Conservation (phyloP, 2,329 filamentous ascomycete species). For the Elsinoe necatrix region DNA sequence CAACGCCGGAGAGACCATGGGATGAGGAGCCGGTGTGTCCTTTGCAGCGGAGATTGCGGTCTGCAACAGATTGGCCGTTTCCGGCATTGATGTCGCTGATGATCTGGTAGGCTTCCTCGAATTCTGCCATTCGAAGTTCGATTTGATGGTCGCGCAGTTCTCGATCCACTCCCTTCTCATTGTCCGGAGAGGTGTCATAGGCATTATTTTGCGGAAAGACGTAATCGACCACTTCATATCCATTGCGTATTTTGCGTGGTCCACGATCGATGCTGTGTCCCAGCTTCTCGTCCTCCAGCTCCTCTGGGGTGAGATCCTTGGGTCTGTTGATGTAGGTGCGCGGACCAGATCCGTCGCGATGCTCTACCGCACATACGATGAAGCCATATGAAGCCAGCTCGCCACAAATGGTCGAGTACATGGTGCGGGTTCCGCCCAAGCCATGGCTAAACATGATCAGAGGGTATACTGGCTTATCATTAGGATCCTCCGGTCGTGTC, state of each 20-base stretch:
- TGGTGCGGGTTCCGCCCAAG: constrained; percentile 54
- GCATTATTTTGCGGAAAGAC: constrained; percentile 51
- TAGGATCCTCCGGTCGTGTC: constrained; percentile 28
- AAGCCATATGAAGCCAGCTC: constrained; percentile 56
- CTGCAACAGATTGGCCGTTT: constrained; percentile 43
- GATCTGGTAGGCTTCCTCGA: constrained; percentile 54
- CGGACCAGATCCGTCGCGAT: constrained; percentile 56
- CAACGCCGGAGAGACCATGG: constrained; percentile 47
- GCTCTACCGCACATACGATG: constrained; percentile 56
- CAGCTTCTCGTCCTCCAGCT: constrained; percentile 23
- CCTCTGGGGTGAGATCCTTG: constrained; percentile 31
- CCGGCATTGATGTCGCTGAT: constrained; percentile 49
- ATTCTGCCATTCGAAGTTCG: constrained; percentile 53
- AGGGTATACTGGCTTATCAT: constrained; percentile 46
- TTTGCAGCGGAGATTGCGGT: constrained; percentile 47
- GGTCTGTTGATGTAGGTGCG: constrained; percentile 53
- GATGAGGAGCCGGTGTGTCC: constrained; percentile 54
- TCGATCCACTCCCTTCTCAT: constrained; percentile 51
- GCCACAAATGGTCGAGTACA: constrained; percentile 55
- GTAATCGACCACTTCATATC: constrained; percentile 40
- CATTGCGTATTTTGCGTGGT: constrained; percentile 21
- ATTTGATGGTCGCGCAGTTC: constrained; percentile 55
- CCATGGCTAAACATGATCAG: constrained; percentile 60
- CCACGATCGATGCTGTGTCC: constrained; percentile 19
- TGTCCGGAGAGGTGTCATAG: constrained; percentile 43